Evolutionary conservation across 768 basidiomycete species (phyloP).

Genomic region (Dioszegia crocea): DNA sequence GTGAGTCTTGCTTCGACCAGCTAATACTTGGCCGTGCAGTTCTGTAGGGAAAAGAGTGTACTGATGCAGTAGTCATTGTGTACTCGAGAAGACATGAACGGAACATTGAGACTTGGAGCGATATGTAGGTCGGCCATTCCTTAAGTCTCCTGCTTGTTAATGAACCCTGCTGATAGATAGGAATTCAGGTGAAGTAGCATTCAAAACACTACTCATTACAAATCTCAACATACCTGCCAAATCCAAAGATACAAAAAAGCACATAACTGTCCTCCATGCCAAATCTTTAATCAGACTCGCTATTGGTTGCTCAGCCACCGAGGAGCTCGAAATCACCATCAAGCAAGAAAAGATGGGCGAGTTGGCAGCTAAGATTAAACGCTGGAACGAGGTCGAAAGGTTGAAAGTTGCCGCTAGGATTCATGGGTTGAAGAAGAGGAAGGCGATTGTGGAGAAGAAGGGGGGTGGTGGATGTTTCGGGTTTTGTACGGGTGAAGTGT

Average conservation of each 20-base stretch:
- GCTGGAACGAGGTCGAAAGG: conserved; percentile 6
- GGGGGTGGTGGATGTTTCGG: conserved; percentile 1
- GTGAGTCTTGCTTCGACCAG: too few species aligned
- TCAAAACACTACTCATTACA: conserved; percentile 36
- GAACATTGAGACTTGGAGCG: conserved; percentile 12
- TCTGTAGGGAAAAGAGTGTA: neutral
- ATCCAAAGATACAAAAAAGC: neutral
- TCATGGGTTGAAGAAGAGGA: neutral
- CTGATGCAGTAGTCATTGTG: conserved; percentile 3
- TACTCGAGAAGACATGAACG: conserved; percentile 11
- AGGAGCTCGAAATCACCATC: conserved; percentile 2
- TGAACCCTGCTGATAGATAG: conserved; percentile 8
- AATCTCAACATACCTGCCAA: conserved; percentile 20
- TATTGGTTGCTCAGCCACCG: neutral
- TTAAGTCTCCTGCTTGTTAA: neutral
- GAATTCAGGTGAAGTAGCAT: conserved; percentile 34
- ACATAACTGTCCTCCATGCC: neutral
- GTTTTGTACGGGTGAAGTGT: neutral
- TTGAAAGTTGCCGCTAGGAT: neutral
- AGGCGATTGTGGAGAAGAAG: neutral
- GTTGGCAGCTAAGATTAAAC: conserved; percentile 4
- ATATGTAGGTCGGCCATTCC: conserved; percentile 2
- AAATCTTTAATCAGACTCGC: neutral
- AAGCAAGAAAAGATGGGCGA: conserved; percentile 10
- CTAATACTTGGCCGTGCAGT: too few species aligned